Base-by-base conservation (phyloP, 192 early-diverging fungal species). In the Gonapodya sp. region DNA sequence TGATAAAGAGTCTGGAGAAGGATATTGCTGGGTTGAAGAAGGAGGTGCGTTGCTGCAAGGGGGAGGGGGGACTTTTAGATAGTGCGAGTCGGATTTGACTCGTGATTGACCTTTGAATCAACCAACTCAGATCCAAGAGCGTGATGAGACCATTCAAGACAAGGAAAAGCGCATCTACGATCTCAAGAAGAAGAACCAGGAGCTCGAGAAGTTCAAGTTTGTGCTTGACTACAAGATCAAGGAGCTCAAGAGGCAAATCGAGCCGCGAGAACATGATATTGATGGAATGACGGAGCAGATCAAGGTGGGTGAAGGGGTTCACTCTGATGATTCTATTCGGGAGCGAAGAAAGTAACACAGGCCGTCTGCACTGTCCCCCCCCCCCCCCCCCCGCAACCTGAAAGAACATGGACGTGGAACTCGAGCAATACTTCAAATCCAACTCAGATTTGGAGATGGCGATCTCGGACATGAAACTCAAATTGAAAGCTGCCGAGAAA, bases 151-250 rank as follows among this genome's bases (percentile, higher is more conserved):
- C 24, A 89, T 92, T 73, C 87, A 89, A 77, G 89, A 92, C 82
- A 92, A 92, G 80, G 91, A 92, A 79, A 87, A 87, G 81, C 85
- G 89, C 31, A 89, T 92, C 73, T 91, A 92, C 79, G 89, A 91
- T 78, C 81, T 92, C 34, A 92, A 92, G 81, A 92, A 92, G 78
- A 92, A 92, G 84, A 92, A 92, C 79, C 89, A 91, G 74, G 91
- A 92, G 85, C 86, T 92, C 18, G 91, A 92, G 81, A 92, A 92
- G 81, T 92, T 92, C 84, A 92, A 92, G 81, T 92, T 92, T 78
- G 91, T 92, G 8, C 83, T 92, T 2, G 91, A 92, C 84, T 92
- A 90, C 84, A 88, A 89, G 80, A 92, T 92, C 84, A 88, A 90
- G 74, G 91, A 92, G 83, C 86, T 92, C 36, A 91, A 91, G 81